Base-by-base conservation (phyloP, 306 rosid genomes). In the Cucurbita maxima region DNA sequence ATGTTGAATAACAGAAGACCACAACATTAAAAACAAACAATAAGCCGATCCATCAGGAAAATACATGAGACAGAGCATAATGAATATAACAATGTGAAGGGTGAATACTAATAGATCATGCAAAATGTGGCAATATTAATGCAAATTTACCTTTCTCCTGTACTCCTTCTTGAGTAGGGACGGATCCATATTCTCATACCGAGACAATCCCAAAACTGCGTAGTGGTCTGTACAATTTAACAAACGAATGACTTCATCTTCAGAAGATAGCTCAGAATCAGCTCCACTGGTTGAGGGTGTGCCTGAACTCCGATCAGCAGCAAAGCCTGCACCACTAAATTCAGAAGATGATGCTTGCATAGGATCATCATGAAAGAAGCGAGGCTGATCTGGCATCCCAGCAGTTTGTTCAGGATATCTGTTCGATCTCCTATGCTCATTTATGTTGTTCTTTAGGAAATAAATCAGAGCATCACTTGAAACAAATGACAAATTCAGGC, bases 241-340 rank as follows among this genome's bases (percentile, higher is more conserved):
- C 87, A 95, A 83, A 63, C 97, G 96, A 64, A 91, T 81, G 69
- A 91, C 86, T 85, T 95, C 99, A 79, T 95, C 97, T 82, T 95
- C 99, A 76, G 97, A 94, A 71, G 90, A 84, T 72, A 84, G 52
- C 79, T 90, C 98, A 30, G 91, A 81, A 75, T 89, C 99, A 64
- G 63, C 73, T 74, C 96, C 96, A 75, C 96, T 89, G 67, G 97
- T 95, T 44, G 99, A 95, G 75, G 99, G 85, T 80, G 70, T 84
- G 81, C 96, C 97, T 11, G 89, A 78, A 81, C 82, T 80, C 47
- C 90, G 97, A 80, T 89, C 93, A 15, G 79, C 60, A 63, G 88
- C 87, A 58, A 79, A 79, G 51, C 92, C 93, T 10, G 88, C 78
- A 48, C 89, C 79, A 48, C 89, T 89, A 84, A 58, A 85, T 83